A percentile compares a stretch with the other conserved stretches of the same genome.
Conservation (phyloP, 2,329 filamentous ascomycete species). For the Trichoderma gracile region DNA sequence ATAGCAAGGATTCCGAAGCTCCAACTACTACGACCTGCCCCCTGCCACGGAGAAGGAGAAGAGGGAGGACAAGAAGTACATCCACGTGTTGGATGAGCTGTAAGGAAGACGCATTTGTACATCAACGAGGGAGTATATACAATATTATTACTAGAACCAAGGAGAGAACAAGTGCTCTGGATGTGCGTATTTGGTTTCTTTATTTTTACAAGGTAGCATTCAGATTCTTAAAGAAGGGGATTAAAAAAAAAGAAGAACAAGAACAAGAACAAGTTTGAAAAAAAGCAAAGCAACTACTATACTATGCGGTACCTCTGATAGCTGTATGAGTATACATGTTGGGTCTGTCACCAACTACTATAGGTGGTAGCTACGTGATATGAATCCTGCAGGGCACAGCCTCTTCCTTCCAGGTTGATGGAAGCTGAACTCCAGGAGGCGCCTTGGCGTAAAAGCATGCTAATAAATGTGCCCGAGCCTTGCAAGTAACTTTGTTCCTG, state of each 20-base stretch:
- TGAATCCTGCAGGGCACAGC: no score
- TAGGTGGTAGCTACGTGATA: no score
- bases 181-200: neutral
- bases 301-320: no score
- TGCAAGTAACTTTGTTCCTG: neutral
- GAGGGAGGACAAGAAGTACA: constrained; percentile 92
- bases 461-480: neutral
- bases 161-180: constrained; percentile 2
- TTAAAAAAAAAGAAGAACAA: neutral
- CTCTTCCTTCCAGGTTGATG: no score
- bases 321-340: no score
- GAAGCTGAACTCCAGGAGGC: no score
- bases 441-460: no score
- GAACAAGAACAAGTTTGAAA: neutral
- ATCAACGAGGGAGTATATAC: constrained; percentile 13
- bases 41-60: constrained; percentile 94
- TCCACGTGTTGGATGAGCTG: constrained; percentile 89
- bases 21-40: constrained; percentile 87
- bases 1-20: constrained; percentile 87
- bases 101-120: constrained; percentile 43
- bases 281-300: neutral
- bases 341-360: no score
- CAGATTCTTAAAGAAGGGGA: no score
- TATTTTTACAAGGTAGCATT: neutral
- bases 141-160: constrained; percentile 11